phyloP scores from a whole-genome alignment of 192 early-diverging fungal species.

The Chytriomyces hyalinus region DNA sequence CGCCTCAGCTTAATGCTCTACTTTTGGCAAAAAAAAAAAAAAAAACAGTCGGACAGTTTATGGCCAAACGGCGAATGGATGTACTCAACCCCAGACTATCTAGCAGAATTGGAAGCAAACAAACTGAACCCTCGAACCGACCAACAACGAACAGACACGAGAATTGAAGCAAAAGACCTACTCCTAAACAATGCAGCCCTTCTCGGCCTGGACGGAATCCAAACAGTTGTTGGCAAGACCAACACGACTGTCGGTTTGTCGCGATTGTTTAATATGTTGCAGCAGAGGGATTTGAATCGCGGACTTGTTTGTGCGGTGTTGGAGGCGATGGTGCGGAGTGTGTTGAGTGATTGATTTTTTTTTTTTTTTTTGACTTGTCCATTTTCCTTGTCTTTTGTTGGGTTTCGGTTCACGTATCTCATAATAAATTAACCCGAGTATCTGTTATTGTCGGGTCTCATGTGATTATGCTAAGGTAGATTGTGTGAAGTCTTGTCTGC shows the following conservation, averaged over 20 bases:
- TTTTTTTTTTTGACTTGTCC: background rate
- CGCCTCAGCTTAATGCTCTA: background rate
- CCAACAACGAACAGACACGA: slow-evolving; percentile 35
- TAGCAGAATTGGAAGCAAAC: background rate
- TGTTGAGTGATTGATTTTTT: slow-evolving; percentile 20
- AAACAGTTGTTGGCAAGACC: slow-evolving; percentile 41
- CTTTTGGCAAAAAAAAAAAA: background rate
- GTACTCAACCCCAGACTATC: slow-evolving; percentile 21
- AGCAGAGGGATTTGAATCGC: slow-evolving; percentile 40
- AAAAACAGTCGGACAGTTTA: slow-evolving; percentile 23
- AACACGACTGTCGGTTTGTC: slow-evolving; percentile 42
- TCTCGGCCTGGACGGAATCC: slow-evolving; percentile 31
- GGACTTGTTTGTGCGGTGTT: slow-evolving; percentile 34
- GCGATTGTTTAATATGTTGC: slow-evolving; percentile 53
- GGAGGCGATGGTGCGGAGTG: slow-evolving; percentile 41
- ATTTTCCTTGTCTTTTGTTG: background rate
- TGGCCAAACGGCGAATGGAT: slow-evolving; percentile 49
- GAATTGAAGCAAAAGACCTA: slow-evolving; percentile 42
- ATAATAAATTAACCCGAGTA: no score
- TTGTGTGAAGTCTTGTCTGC: no score
- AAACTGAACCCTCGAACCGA: slow-evolving; percentile 43
- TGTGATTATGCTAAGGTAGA: no score
- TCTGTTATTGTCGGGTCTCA: no score
- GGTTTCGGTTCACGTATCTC: background rate
- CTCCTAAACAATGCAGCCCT: slow-evolving; percentile 28